These are phyloP conservation scores for Sarocladium brachiariae DNA, from an alignment of 2,329 filamentous ascomycete genomes.

Conservation along the genomic window DNA sequence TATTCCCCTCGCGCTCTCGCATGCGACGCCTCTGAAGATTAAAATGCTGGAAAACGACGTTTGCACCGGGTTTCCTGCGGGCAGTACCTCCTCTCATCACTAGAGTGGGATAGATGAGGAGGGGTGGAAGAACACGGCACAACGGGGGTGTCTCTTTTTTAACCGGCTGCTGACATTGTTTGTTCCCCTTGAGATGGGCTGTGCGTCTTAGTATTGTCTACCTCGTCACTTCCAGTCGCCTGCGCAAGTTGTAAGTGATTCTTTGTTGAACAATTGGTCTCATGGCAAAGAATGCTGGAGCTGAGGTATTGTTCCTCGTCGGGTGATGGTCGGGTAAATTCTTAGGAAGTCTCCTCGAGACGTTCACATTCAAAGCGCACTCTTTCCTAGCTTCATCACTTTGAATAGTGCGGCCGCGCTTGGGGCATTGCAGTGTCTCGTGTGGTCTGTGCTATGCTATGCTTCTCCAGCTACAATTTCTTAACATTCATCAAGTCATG, in stretches of 20 bases:
- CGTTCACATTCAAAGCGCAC: no score
- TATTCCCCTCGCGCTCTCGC: constrained; percentile 1
- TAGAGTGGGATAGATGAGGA: neutral
- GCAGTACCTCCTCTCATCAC: constrained; percentile 6
- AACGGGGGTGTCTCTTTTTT: neutral
- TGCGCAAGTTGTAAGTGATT: no score
- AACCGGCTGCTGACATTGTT: neutral
- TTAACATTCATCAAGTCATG: no score
- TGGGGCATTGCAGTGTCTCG: no score
- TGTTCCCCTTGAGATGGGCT: neutral
- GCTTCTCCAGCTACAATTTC: no score
- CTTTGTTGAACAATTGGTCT: constrained; percentile 1
- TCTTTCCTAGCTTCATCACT: no score
- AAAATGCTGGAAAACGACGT: constrained; percentile 3
- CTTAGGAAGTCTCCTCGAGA: neutral
- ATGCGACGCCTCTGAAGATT: neutral
- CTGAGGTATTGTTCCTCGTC: constrained; percentile 3
- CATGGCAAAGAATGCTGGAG: neutral
- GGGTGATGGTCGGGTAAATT: constrained; percentile 7
- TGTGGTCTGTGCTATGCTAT: no score
- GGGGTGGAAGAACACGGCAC: neutral
- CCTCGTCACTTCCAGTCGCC: no score
- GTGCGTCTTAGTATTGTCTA: constrained; percentile 8
- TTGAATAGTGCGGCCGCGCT: no score
- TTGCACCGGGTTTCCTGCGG: constrained; percentile 1